phyloP scores from a whole-genome alignment of 371 early-diverging fungal genomes.

The Rhizopus sp. region DNA sequence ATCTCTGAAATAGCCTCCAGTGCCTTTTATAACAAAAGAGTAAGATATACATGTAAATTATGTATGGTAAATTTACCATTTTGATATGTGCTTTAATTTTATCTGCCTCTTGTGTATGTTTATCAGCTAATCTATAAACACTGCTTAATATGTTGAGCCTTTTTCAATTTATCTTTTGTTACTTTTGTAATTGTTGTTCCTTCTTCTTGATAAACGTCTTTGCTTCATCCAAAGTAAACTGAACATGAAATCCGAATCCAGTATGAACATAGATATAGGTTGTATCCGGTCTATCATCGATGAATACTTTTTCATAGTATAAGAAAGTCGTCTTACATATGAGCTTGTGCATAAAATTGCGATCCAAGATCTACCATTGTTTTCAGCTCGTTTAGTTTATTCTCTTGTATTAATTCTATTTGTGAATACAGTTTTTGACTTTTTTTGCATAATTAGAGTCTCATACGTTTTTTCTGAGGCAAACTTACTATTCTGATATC shows the following conservation, averaged over 20 bases:
- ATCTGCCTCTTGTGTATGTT: constrained; percentile 67
- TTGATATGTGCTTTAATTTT: constrained; percentile 84
- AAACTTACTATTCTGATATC: constrained; percentile 79
- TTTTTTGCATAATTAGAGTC: neutral
- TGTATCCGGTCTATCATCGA: constrained; percentile 66
- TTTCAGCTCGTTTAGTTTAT: constrained; percentile 68
- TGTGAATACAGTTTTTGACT: constrained; percentile 80
- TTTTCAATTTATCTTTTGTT: constrained; percentile 16
- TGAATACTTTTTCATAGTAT: neutral
- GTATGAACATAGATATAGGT: constrained; percentile 74
- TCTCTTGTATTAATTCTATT: constrained; percentile 72
- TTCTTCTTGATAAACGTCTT: constrained; percentile 73
- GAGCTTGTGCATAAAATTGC: constrained; percentile 89
- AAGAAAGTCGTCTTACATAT: constrained; percentile 60
- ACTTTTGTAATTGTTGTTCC: constrained; percentile 71
- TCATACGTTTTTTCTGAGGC: neutral
- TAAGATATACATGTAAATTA: neutral
- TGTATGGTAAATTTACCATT: constrained; percentile 49
- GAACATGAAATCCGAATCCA: constrained; percentile 83
- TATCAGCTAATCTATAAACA: constrained; percentile 60
- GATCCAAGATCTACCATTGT: constrained; percentile 90
- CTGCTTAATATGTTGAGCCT: neutral
- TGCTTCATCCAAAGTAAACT: constrained; percentile 82
- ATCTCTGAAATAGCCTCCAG: constrained; percentile 58
- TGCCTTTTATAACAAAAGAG: constrained; percentile 24